Evolutionary conservation across 768 basidiomycete genomes (phyloP), one percentile per base, ranked within the genome.

Genomic region (Rhizopogon vinicolor): DNA sequence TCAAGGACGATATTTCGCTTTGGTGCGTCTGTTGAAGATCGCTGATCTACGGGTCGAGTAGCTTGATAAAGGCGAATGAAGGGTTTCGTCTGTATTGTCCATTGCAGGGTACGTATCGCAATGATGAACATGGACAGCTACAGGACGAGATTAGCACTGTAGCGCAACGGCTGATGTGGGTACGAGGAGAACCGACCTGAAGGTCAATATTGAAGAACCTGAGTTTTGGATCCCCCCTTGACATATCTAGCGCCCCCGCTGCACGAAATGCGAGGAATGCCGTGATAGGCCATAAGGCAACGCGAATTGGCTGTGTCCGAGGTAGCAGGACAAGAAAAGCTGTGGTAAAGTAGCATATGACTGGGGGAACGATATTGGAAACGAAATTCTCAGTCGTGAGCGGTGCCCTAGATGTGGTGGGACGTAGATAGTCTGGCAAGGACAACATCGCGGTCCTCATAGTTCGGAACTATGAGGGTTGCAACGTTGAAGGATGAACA

Each of bases 291-390:
- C 81, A 70, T 18, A 82, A 57, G 8, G 75, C 75, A 48, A 81
- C 56, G 41, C 82, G 78, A 43, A 77, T 62, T 6, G 60, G 49
- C 28, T 72, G 72, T 0, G 82, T 83, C 14, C 70, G 63, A 0
- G 80, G 79, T 3, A 74, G 63, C 25, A 79, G 65, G 6, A 80
- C 78, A 51, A 85, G 73, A 39, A 78, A 63, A 13, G 83, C 82
- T n/a, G 75, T 73, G 13, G 64, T 58, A 66, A 79, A 78, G 64
- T 81, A 83, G 54, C 71, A 70, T 8, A 78, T 44, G 1, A 79
- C 19, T 9, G 75, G 69, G 5, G 78, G 79, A 18, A 78, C 54
- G 42, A 80, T 51, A 53, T 74, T 68, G 19, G 64, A 69, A 41
- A 66, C 44, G 58, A 79, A 71, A 0, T 69, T 65, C 16, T 65